phyloP scores from a whole-genome alignment of 257 asterid species.

The Echium plantagineum region DNA sequence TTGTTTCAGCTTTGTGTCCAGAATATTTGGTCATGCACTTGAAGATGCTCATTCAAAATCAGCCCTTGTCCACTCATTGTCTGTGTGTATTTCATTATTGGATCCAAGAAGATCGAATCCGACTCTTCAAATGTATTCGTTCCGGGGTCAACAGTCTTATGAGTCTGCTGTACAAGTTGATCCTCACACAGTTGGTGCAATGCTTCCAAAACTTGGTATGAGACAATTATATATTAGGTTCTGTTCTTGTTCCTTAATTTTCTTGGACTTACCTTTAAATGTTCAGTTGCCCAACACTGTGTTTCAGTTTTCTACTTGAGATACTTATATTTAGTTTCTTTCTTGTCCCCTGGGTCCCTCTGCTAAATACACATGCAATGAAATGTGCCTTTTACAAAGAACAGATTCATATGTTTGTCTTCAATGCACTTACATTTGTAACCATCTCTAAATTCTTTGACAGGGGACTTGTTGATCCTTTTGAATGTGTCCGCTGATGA shows the following conservation, averaged over 20 bases:
- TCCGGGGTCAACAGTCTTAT: conserved; percentile 62
- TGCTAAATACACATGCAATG: too few species aligned
- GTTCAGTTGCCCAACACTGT: too few species aligned
- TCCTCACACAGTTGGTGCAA: conserved; percentile 86
- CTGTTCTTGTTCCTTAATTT: too few species aligned
- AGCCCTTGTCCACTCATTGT: conserved; percentile 72
- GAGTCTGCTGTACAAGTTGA: conserved; percentile 65
- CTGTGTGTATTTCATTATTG: conserved; percentile 81
- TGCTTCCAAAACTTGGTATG: conserved; percentile 92
- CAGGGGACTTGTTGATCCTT: conserved; percentile 75
- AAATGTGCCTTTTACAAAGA: too few species aligned
- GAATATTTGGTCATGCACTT: conserved; percentile 87
- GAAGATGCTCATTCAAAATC: conserved; percentile 72
- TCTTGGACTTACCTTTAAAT: too few species aligned
- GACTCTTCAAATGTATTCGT: conserved; percentile 57
- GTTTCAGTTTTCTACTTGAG: too few species aligned
- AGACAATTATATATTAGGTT: background rate
- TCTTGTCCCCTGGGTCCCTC: too few species aligned
- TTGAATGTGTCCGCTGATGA: conserved; percentile 69
- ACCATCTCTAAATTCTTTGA: conserved; percentile 8
- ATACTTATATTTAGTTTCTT: too few species aligned
- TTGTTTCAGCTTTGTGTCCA: conserved; percentile 60
- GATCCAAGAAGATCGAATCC: conserved; percentile 87
- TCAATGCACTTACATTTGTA: too few species aligned
- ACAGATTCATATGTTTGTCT: too few species aligned